Evolutionary conservation across 805 yeast genomes (phyloP).

Genomic region (Candida palmyrensis): DNA sequence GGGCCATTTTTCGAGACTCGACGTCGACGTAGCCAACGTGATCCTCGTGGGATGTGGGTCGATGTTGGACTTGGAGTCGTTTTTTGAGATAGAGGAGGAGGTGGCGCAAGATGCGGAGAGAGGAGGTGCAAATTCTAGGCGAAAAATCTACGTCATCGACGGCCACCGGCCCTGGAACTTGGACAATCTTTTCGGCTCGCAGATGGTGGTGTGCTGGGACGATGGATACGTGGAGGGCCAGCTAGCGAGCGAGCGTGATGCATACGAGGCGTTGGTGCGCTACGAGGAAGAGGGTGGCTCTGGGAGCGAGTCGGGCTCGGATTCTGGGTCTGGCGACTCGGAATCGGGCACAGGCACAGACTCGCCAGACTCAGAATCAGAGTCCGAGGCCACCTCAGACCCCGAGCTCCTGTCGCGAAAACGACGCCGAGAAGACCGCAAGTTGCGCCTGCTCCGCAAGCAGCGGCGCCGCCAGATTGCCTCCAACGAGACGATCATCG

Average conservation of each 20-base stretch:
- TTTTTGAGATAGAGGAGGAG: conserved; percentile 56
- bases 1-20: conserved; percentile 57
- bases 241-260: conserved; percentile 49
- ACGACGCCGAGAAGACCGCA: conserved; percentile 21
- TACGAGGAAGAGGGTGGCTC: conserved; percentile 32
- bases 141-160: conserved; percentile 79
- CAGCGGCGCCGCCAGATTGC: conserved; percentile 34
- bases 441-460: conserved; percentile 28
- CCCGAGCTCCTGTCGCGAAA: conserved; percentile 8
- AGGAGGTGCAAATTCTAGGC: conserved; percentile 15
- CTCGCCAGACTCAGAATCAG: conserved; percentile 15
- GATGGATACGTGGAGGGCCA: conserved; percentile 72
- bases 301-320: conserved; percentile 23
- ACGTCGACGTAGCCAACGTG: conserved; percentile 70
- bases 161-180: conserved; percentile 96
- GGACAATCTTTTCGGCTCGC: conserved; percentile 84
- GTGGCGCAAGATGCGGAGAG: conserved; percentile 15
- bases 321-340: conserved; percentile 27
- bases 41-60: conserved; percentile 91
- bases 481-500: conserved; percentile 52
- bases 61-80: conserved; percentile 75
- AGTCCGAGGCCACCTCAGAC: conserved; percentile 15
- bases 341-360: conserved; percentile 25
- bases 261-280: conserved; percentile 52
- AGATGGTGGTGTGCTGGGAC: conserved; percentile 73